These are phyloP conservation scores for Auriculariales sp. DNA, from an alignment of 768 basidiomycete genomes.

Conservation along the genomic window DNA sequence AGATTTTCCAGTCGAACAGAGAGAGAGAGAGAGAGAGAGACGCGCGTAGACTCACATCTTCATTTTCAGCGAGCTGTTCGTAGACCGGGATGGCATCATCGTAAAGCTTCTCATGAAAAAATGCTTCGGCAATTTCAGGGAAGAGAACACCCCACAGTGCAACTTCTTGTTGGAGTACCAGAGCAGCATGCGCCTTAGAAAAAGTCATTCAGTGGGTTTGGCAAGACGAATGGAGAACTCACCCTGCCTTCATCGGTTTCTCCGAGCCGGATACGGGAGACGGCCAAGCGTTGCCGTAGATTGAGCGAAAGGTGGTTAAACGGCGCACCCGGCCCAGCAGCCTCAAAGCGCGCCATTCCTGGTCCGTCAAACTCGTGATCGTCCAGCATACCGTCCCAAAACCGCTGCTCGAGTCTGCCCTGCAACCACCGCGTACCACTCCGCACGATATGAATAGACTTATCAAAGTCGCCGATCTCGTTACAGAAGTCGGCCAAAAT, in stretches of 20 bases:
- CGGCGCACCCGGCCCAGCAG: slow-evolving; percentile 39
- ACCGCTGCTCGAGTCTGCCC: slow-evolving; percentile 51
- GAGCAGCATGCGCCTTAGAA: slow-evolving; percentile 56
- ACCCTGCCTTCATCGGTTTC: slow-evolving; percentile 76
- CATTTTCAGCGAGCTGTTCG: slow-evolving; percentile 58
- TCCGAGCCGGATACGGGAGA: slow-evolving; percentile 69
- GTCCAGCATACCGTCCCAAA: slow-evolving; percentile 74
- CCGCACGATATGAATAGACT: slow-evolving; percentile 54
- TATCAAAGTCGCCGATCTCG: slow-evolving; percentile 48
- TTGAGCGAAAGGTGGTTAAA: slow-evolving; percentile 56
- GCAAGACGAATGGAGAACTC: slow-evolving; percentile 8
- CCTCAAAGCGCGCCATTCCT: slow-evolving; percentile 19
- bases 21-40: not conserved
- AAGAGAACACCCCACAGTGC: slow-evolving; percentile 68
- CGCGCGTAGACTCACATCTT: slow-evolving; percentile 34
- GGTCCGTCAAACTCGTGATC: slow-evolving; percentile 75
- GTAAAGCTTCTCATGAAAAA: slow-evolving; percentile 62
- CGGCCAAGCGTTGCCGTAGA: slow-evolving; percentile 68
- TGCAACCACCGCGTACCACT: slow-evolving; percentile 86
- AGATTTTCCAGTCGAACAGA: not conserved
- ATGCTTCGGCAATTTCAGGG: slow-evolving; percentile 73
- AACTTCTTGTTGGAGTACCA: slow-evolving; percentile 58
- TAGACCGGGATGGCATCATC: slow-evolving; percentile 70
- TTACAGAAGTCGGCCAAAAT: slow-evolving; percentile 78
- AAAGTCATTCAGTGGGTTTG: not conserved